These are phyloP conservation scores for Backusella sp. DNA, from an alignment of 192 early-diverging fungal species.

Conservation along the genomic window DNA sequence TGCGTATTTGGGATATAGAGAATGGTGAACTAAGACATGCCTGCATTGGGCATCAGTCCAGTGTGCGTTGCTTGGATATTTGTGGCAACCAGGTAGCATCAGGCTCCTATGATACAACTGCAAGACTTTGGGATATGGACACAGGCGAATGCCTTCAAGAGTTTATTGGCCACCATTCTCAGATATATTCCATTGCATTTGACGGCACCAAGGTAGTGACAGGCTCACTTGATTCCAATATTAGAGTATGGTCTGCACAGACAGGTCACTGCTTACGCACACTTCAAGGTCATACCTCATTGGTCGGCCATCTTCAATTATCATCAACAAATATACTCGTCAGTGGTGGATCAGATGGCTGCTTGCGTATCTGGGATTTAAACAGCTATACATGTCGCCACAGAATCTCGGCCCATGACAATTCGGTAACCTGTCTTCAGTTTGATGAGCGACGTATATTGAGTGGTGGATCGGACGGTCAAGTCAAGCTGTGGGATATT, in stretches of 20 bases:
- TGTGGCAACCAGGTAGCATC: slow-evolving; percentile 80
- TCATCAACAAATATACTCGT: slow-evolving; percentile 57
- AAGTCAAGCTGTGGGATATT: slow-evolving; percentile 96
- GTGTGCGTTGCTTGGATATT: slow-evolving; percentile 91
- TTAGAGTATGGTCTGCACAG: slow-evolving; percentile 86
- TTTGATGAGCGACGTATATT: slow-evolving; percentile 90
- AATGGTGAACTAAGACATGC: slow-evolving; percentile 67
- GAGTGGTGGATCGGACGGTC: slow-evolving; percentile 86
- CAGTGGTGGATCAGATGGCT: slow-evolving; percentile 91
- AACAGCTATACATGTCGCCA: slow-evolving; percentile 52
- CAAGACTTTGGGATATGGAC: slow-evolving; percentile 86
- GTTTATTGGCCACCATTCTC: slow-evolving; percentile 85
- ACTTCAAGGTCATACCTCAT: slow-evolving; percentile 89
- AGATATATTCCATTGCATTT: slow-evolving; percentile 95
- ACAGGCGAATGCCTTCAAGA: slow-evolving; percentile 71
- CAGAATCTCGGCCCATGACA: slow-evolving; percentile 70
- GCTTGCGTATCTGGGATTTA: slow-evolving; percentile 89
- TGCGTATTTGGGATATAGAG: slow-evolving; percentile 90
- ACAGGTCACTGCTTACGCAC: slow-evolving; percentile 76
- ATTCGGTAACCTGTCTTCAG: slow-evolving; percentile 95
- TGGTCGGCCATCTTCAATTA: slow-evolving; percentile 78
- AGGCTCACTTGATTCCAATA: slow-evolving; percentile 91
- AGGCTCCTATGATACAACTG: slow-evolving; percentile 90
- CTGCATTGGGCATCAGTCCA: slow-evolving; percentile 82
- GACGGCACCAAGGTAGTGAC: slow-evolving; percentile 79